Evolutionary conservation across 2,329 filamentous ascomycete genomes (phyloP).

Genomic region (Colletotrichum eremochloae): DNA sequence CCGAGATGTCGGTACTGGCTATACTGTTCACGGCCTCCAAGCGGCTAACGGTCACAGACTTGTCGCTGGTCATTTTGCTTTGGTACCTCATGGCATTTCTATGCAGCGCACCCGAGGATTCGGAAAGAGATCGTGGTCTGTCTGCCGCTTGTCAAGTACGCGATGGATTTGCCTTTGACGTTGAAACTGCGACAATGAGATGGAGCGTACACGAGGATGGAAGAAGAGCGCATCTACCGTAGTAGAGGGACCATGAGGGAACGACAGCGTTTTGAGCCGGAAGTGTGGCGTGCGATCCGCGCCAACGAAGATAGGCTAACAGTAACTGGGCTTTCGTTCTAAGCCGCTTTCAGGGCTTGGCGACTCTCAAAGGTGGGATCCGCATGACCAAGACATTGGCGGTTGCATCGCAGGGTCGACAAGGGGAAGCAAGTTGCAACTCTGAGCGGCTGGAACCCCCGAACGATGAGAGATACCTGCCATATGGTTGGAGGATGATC

Average conservation of each 20-base stretch:
- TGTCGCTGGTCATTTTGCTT: conserved; percentile 26
- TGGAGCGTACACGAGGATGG: not conserved
- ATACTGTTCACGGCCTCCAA: conserved; percentile 26
- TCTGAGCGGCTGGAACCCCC: conserved; percentile 6
- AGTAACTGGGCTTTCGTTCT: conserved; percentile 14
- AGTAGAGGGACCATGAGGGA: conserved; percentile 18
- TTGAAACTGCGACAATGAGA: not conserved
- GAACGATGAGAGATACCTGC: no score
- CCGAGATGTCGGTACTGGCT: conserved; percentile 23
- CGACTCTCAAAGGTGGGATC: conserved; percentile 21
- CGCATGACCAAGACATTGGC: conserved; percentile 26
- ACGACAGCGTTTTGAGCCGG: conserved; percentile 28
- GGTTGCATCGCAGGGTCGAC: conserved; percentile 34
- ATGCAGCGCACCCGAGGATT: not conserved
- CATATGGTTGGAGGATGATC: conserved; percentile 1
- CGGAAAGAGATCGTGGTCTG: not conserved
- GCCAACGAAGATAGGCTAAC: not conserved
- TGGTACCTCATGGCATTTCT: conserved; percentile 29
- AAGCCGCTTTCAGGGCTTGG: conserved; percentile 36
- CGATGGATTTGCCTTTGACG: conserved; percentile 6
- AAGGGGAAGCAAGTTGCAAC: conserved; percentile 25
- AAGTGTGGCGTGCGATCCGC: conserved; percentile 7
- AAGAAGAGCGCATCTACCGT: conserved; percentile 1
- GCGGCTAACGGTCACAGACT: conserved; percentile 14
- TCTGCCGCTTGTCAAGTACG: not conserved